These are phyloP conservation scores for Lindgomyces ingoldianus DNA, from an alignment of 495 filamentous ascomycete genomes.

Conservation along the genomic window DNA sequence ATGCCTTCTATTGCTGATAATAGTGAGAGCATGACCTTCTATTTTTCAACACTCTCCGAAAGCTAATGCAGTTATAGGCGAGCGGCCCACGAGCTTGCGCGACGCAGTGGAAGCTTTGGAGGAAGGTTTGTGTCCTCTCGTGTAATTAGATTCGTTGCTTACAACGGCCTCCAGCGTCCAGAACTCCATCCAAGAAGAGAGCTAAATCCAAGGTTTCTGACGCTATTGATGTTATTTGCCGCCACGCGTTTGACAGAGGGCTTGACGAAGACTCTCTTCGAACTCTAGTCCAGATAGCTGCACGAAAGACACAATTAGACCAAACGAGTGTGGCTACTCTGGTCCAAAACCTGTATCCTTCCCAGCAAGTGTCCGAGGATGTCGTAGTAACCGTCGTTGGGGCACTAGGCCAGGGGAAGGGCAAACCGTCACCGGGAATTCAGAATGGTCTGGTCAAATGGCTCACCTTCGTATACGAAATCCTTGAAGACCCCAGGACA, in stretches of 20 bases:
- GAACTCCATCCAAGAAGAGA: slow-evolving; percentile 34
- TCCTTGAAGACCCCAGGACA: slow-evolving; percentile 64
- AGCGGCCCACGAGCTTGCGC: slow-evolving; percentile 14
- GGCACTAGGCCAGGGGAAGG: slow-evolving; percentile 73
- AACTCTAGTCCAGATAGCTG: slow-evolving; percentile 66
- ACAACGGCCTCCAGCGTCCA: slow-evolving; percentile 27
- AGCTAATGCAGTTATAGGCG: slow-evolving; percentile 21
- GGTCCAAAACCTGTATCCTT: slow-evolving; percentile 75
- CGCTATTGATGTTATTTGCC: slow-evolving; percentile 52
- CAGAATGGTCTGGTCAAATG: slow-evolving; percentile 74
- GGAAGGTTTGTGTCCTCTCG: slow-evolving; percentile 28
- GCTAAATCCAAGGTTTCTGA: slow-evolving; percentile 34
- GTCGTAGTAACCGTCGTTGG: slow-evolving; percentile 68
- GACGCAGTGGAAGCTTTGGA: slow-evolving; percentile 31
- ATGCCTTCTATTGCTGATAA: slow-evolving; percentile 31
- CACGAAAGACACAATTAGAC: slow-evolving; percentile 67
- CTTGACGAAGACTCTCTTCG: slow-evolving; percentile 61
- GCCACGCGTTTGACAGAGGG: slow-evolving; percentile 65
- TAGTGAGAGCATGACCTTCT: slow-evolving; percentile 24
- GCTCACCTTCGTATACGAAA: slow-evolving; percentile 76
- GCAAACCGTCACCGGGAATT: slow-evolving; percentile 70
- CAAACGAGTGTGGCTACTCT: slow-evolving; percentile 68
- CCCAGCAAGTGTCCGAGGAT: slow-evolving; percentile 60
- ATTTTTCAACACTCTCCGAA: not conserved
- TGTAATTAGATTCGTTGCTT: not conserved